Conservation (phyloP, 257 asterid species). For the Mitragyna speciosa region DNA sequence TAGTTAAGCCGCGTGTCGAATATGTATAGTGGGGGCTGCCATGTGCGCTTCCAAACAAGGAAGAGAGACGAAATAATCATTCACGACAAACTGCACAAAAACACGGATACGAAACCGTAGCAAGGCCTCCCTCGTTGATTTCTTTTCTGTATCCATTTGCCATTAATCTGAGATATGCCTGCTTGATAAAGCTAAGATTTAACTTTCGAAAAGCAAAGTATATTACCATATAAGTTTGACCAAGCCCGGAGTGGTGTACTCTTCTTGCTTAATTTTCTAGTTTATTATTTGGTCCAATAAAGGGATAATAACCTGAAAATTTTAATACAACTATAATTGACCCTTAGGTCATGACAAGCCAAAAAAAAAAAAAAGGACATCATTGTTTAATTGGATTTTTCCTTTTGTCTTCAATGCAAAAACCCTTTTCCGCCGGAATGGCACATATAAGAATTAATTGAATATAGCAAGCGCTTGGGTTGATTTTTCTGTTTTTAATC, state of each 20-base stretch:
- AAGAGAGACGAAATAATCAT: not conserved
- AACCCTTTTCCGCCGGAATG: constrained; percentile 2
- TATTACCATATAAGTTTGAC: not conserved
- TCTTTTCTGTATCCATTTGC: constrained; percentile 1
- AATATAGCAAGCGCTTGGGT: not conserved
- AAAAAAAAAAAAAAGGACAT: too few species aligned
- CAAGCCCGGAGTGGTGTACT: not conserved
- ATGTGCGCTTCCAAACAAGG: not conserved
- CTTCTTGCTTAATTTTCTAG: not conserved
- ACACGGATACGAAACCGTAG: not conserved
- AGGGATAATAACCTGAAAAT: not conserved
- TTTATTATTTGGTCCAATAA: not conserved
- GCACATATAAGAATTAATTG: not conserved
- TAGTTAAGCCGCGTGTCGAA: not conserved
- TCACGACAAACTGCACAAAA: not conserved
- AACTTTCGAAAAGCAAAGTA: not conserved
- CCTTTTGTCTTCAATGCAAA: constrained; percentile 2
- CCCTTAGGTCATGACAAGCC: not conserved
- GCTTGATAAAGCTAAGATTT: not conserved
- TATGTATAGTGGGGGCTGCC: not conserved
- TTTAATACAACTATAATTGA: not conserved
- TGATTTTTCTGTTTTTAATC: not conserved
- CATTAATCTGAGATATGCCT: not conserved
- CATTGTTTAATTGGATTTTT: not conserved
- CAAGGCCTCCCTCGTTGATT: not conserved